Base-by-base conservation (phyloP, 148 eudicot genomes). In the Simmondsia chinensis region DNA sequence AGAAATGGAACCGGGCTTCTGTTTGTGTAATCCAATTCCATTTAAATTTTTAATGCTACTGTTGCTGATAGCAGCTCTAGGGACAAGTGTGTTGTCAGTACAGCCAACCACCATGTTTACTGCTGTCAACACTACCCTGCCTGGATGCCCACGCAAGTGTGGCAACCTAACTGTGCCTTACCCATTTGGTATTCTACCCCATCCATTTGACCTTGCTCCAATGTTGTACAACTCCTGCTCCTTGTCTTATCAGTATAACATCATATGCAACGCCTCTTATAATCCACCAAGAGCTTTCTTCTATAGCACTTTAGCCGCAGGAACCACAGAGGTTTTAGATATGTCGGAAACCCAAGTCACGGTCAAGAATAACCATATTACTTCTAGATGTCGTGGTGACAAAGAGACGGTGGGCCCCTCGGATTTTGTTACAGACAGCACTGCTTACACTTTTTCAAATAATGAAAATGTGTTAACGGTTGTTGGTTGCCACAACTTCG, bases 151-250 rank as follows among this genome's bases (percentile, higher is more conserved):
- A 35, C 24, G 29, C 18, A 46, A 47, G 22, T 79, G 79, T 15
- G 82, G 87, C 8, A 46, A 68, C 26, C 22, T 79, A 21, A 59
- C 71, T 1, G 26, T 75, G 4, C 87, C 82, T 0, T 79, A 72
- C 46, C 87, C 82, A 0, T 75, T 79, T 20, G 82, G 87, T 4
- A 45, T n/a, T n/a, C n/a, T n/a, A n/a, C n/a, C n/a, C n/a, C n/a
- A n/a, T n/a, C n/a, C n/a, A n/a, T n/a, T 79, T 2, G 72, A 66
- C 0, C 20, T 16, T 0, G 59, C 33, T 0, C 8, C 56, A 0
- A 51, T 48, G 0, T n/a, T n/a, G n/a, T n/a, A n/a, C n/a, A n/a
- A n/a, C n/a, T n/a, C n/a, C n/a, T 79, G 87, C 24, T 75, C 75
- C 6, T 40, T 50, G 7, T 45, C 38, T 26, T 6, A 50, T 0